phyloP scores from a whole-genome alignment of 306 rosid genomes.

The Vachellia pachyceras region DNA sequence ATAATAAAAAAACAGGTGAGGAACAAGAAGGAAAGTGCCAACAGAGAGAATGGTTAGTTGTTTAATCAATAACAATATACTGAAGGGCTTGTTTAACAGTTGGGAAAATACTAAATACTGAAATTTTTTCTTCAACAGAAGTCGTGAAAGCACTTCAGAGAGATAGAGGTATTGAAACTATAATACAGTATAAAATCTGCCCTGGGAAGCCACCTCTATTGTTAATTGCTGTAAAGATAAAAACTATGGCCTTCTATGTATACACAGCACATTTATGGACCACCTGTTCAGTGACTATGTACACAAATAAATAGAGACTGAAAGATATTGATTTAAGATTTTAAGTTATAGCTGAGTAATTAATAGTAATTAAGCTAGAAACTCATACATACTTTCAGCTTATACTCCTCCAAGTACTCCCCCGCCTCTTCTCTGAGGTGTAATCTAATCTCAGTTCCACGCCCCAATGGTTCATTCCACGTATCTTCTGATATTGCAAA shows the following conservation, averaged over 20 bases:
- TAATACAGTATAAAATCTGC: constrained; percentile 6
- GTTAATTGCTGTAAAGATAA: not conserved
- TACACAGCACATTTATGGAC: not conserved
- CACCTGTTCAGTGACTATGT: not conserved
- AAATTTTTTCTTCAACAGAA: not conserved
- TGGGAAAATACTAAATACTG: not conserved
- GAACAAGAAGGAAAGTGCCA: not conserved
- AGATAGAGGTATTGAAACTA: not conserved
- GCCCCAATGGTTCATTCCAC: constrained; percentile 94
- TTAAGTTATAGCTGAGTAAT: constrained; percentile 7
- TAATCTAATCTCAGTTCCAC: constrained; percentile 95
- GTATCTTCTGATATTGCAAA: constrained; percentile 95
- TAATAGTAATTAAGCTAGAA: not conserved
- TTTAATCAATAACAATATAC: not conserved
- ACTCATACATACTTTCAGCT: constrained; percentile 65
- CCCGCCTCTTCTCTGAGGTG: constrained; percentile 97
- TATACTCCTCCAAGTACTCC: constrained; percentile 88
- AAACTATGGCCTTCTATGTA: not conserved
- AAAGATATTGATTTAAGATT: not conserved
- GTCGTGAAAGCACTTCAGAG: not conserved
- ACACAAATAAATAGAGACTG: not conserved
- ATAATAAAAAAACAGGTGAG: not conserved
- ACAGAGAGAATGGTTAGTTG: not conserved
- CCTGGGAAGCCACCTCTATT: not conserved
- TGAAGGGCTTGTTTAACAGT: not conserved